Evolutionary conservation across 148 eudicot genomes (phyloP), one percentile per base, ranked within the genome.

Genomic region (Cornus florida): DNA sequence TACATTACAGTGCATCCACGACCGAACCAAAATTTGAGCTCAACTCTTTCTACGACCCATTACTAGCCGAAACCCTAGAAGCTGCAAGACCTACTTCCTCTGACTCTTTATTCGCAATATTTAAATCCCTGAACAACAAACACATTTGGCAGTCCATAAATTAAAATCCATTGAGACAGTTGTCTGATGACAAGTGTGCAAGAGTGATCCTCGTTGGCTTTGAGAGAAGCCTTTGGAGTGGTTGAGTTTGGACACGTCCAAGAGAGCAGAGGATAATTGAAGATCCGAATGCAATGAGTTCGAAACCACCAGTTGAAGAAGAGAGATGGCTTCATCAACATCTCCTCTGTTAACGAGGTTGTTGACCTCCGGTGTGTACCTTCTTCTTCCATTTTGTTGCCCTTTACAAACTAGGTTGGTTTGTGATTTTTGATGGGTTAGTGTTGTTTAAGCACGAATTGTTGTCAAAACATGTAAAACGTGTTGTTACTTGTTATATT

Each of bases 221-320:
- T 91, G 50, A 93, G 90, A 74, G 94, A 91, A 78, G 69, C 91
- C 92, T 72, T 84, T 79, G 74, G 89, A 48, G 19, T 87, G 81
- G 88, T 93, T 88, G 50, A 93, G 93, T 16, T 87, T 88, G 48
- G 97, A 84, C 68, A 93, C 78, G 80, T 93, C 90, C 19, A 84
- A 67, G 20, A 93, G 90, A n/a, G 87, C 93, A 6, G 87, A 86
- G 68, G 85, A 77, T 65, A 91, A 82, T 81, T 88, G 91, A 31
- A 71, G 85, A 62, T 12, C 88, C 1, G 76, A 80, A 64, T 81
- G 46, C 6, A 85, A 53, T n/a, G 85, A 85, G 72, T 38, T 75
- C 22, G 77, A 81, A 74, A 81, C 74, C 38, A 86, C 80, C 62
- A 86, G 71, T 88, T 92, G 92, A n/a, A 92, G 91, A 70, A 83